Conservation (phyloP, 2,329 filamentous ascomycete species). For the Aspergillus sclerotialis region DNA sequence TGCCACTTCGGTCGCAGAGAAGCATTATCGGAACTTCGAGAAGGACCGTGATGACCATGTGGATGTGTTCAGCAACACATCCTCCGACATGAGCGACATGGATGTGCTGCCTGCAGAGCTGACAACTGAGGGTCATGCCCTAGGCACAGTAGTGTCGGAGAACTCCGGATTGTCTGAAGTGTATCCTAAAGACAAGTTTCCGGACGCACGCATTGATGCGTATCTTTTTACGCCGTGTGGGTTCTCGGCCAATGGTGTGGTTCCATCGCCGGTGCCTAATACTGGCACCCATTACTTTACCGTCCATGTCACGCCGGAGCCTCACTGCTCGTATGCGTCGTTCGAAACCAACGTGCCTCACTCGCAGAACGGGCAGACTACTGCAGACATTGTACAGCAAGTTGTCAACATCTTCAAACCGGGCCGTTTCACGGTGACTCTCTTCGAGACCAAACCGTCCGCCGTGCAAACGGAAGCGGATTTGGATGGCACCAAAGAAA, state of each 20-base stretch:
- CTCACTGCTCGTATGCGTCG: conserved; percentile 92
- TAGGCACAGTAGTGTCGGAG: conserved; percentile 89
- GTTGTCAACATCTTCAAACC: conserved; percentile 95
- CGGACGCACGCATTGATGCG: conserved; percentile 87
- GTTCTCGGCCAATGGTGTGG: conserved; percentile 93
- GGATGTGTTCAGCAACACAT: conserved; percentile 76
- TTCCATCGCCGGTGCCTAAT: conserved; percentile 63
- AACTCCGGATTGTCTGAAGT: conserved; percentile 81
- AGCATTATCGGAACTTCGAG: conserved; percentile 66
- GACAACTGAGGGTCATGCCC: conserved; percentile 86
- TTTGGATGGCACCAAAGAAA: conserved; percentile 25
- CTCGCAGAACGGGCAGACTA: conserved; percentile 78
- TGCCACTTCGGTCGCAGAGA: conserved; percentile 85
- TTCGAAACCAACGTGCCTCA: conserved; percentile 98
- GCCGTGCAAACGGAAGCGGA: conserved; percentile 20
- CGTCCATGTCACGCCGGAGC: conserved; percentile 95
- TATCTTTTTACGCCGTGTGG: conserved; percentile 96
- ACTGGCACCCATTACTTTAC: conserved; percentile 85
- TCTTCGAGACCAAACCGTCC: conserved; percentile 79
- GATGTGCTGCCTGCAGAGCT: conserved; percentile 62
- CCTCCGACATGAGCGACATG: conserved; percentile 54
- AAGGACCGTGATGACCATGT: conserved; percentile 50
- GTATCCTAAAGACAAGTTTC: conserved; percentile 79
- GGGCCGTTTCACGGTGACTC: conserved; percentile 92
- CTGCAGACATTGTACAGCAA: conserved; percentile 83